A percentile compares a stretch with the other conserved stretches of the same genome.
These are phyloP conservation scores for Penicillium sp. DNA, from an alignment of 2,329 filamentous ascomycete genomes.

Conservation along the genomic window DNA sequence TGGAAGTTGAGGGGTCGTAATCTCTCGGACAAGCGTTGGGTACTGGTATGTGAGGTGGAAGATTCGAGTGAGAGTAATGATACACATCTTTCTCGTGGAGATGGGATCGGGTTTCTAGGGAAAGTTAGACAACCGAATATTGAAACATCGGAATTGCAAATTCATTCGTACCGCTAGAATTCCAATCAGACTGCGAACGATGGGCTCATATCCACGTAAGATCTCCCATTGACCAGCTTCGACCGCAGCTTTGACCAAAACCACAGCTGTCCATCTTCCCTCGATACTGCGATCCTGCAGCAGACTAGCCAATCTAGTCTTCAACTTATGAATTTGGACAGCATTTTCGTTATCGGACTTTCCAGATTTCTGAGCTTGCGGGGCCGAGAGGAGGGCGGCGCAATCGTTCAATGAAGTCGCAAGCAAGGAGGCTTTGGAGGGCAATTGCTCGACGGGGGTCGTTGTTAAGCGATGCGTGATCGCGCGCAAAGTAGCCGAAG, in stretches of 20 bases:
- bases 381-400: conserved; percentile 61
- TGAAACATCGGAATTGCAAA: neutral
- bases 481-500: conserved; percentile 42
- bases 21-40: conserved; percentile 80
- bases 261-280: conserved; percentile 75
- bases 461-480: conserved; percentile 62
- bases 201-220: conserved; percentile 69
- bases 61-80: conserved; percentile 78
- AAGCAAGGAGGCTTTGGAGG: conserved; percentile 70
- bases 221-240: conserved; percentile 85
- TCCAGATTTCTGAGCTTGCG: conserved; percentile 58
- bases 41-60: conserved; percentile 81
- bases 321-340: conserved; percentile 77
- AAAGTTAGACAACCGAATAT: conserved; percentile 14
- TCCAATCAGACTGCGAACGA: conserved; percentile 74
- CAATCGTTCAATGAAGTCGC: conserved; percentile 57
- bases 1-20: conserved; percentile 79
- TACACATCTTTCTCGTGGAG: conserved; percentile 72
- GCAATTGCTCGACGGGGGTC: conserved; percentile 71
- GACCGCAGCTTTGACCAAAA: conserved; percentile 76
- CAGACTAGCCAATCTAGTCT: conserved; percentile 73
- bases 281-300: conserved; percentile 74
- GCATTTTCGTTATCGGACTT: conserved; percentile 67
- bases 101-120: conserved; percentile 72
- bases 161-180: conserved; percentile 65